Percentiles rank a stretch among this genome's conserved stretches.
phyloP scores from a whole-genome alignment of 768 basidiomycete genomes.

The Favolaschia claudopus region DNA sequence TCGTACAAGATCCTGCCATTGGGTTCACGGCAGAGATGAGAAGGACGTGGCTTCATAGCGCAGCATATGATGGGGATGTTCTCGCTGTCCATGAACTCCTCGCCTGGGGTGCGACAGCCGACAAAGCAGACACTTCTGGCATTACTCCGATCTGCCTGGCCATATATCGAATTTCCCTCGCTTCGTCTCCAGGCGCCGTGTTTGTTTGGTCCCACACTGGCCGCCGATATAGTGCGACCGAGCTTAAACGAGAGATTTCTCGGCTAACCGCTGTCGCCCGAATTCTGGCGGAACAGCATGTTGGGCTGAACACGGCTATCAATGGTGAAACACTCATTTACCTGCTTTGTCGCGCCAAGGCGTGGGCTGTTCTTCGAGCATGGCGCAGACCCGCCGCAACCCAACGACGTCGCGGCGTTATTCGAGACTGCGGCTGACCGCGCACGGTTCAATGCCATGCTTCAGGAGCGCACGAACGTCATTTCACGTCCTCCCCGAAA shows the following conservation, averaged over 20 bases:
- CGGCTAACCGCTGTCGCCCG: background rate
- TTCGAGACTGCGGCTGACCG: background rate
- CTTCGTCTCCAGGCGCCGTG: background rate
- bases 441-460: background rate
- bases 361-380: constrained; percentile 12
- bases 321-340: constrained; percentile 1
- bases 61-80: constrained; percentile 8
- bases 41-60: background rate
- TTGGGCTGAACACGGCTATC: background rate
- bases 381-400: constrained; percentile 5
- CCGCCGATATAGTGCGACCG: background rate
- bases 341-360: background rate
- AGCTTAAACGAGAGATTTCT: background rate
- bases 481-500: background rate
- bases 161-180: background rate
- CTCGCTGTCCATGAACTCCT: constrained; percentile 4
- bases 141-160: constrained; percentile 13
- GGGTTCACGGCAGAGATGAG: background rate
- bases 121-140: constrained; percentile 3
- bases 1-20: background rate
- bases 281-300: constrained; percentile 14
- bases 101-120: background rate
- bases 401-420: background rate
- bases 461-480: background rate
- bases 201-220: background rate